Percentiles rank a stretch among this genome's conserved stretches.
Evolutionary conservation across 306 rosid genomes (phyloP).

Genomic region (Pterocarpus macrocarpus): DNA sequence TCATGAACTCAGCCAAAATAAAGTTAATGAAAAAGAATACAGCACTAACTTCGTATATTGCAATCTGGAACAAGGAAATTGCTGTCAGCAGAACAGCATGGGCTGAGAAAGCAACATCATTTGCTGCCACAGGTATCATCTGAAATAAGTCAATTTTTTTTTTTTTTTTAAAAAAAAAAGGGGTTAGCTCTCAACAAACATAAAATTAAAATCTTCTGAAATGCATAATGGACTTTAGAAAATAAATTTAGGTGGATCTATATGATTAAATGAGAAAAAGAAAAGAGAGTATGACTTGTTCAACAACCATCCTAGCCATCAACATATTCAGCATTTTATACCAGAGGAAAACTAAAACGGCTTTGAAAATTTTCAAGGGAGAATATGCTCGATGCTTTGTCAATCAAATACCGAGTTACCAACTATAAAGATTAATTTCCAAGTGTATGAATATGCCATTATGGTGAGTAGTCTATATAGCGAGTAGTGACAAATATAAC

Average conservation of each 20-base stretch:
- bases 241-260: background rate
- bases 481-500: background rate
- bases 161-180: background rate
- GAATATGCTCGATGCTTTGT: background rate
- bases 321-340: background rate
- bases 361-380: background rate
- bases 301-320: background rate
- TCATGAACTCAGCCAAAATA: slow-evolving; percentile 11
- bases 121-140: slow-evolving; percentile 99
- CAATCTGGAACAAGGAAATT: slow-evolving; percentile 74
- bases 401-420: background rate
- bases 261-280: background rate
- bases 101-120: slow-evolving; percentile 89
- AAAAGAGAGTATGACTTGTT: background rate
- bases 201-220: background rate
- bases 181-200: background rate
- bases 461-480: background rate
- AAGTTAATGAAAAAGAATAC: background rate
- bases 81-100: slow-evolving; percentile 89
- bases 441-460: background rate
- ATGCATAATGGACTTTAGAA: background rate
- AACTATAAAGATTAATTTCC: background rate
- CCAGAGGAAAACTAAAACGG: background rate
- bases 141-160: slow-evolving; percentile 44
- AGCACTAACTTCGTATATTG: slow-evolving; percentile 74